Evolutionary conservation across 129 eudicot species (phyloP).

Genomic region (Ambrosia artemisiifolia): DNA sequence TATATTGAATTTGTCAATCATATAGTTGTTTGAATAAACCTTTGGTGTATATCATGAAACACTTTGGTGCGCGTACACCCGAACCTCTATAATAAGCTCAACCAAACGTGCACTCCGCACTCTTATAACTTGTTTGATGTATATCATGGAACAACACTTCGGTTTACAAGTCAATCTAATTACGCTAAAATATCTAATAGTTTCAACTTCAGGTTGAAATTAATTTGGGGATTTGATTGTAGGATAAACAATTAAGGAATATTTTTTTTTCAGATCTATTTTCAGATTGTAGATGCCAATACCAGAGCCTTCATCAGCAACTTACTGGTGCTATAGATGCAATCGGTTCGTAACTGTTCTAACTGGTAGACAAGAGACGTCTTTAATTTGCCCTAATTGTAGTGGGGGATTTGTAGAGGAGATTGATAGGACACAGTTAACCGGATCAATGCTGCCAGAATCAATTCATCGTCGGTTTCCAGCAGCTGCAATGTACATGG

Average conservation of each 20-base stretch:
- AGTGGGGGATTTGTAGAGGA: slow-evolving; percentile 67
- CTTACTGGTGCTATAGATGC: slow-evolving; percentile 80
- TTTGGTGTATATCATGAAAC: too few relatives aligned
- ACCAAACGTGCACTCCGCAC: too few relatives aligned
- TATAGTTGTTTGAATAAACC: too few relatives aligned
- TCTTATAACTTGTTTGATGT: too few relatives aligned
- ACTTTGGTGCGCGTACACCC: too few relatives aligned
- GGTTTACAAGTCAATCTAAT: too few relatives aligned
- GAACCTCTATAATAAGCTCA: too few relatives aligned
- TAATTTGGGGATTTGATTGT: neutral
- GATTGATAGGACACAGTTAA: slow-evolving; percentile 32
- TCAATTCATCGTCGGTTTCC: slow-evolving; percentile 23
- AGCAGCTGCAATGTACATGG: slow-evolving; percentile 22
- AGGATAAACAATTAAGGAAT: neutral
- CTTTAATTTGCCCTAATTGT: slow-evolving; percentile 71
- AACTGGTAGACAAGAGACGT: slow-evolving; percentile 22
- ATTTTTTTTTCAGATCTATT: neutral
- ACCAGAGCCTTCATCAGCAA: slow-evolving; percentile 30
- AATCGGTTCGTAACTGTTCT: slow-evolving; percentile 52
- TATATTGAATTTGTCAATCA: too few relatives aligned
- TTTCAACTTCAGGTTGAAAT: neutral
- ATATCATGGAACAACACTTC: too few relatives aligned
- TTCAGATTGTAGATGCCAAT: slow-evolving; percentile 37
- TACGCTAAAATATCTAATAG: too few relatives aligned
- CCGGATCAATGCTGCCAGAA: slow-evolving; percentile 13